Conservation (phyloP, 495 filamentous ascomycete species). For the Penicillium bialowiezense region DNA sequence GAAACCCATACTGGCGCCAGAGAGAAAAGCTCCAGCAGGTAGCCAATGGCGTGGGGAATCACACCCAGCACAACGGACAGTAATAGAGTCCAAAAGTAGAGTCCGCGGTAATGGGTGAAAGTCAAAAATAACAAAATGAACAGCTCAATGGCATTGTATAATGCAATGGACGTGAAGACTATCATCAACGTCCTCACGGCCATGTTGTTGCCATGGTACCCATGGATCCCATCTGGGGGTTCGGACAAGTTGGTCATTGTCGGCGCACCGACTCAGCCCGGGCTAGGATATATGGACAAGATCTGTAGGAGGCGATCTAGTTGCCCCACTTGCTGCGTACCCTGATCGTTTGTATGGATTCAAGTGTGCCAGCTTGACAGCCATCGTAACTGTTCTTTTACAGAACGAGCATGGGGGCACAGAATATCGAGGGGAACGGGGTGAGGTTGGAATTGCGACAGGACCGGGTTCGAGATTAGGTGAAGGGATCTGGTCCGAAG, state of each 20-base stretch:
- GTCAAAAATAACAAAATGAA: conserved; percentile 47
- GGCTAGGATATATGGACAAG: neutral
- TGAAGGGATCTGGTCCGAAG: conserved; percentile 1
- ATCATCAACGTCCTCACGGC: conserved; percentile 42
- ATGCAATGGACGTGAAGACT: conserved; percentile 46
- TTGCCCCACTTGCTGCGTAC: conserved; percentile 6
- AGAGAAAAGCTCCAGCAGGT: conserved; percentile 52
- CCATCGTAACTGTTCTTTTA: conserved; percentile 13
- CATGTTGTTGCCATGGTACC: conserved; percentile 25
- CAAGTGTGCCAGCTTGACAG: conserved; percentile 6
- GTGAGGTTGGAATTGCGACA: neutral
- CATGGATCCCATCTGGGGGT: conserved; percentile 34
- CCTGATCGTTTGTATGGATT: conserved; percentile 8
- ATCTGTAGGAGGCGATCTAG: neutral
- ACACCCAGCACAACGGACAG: conserved; percentile 46
- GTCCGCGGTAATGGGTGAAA: conserved; percentile 44
- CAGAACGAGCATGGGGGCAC: conserved; percentile 6
- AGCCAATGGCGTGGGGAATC: conserved; percentile 53
- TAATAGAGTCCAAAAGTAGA: conserved; percentile 52
- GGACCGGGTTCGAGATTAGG: neutral
- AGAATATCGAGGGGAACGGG: neutral
- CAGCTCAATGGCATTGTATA: conserved; percentile 53
- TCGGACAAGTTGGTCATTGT: conserved; percentile 17
- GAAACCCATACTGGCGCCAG: conserved; percentile 35
- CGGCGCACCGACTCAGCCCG: neutral